Evolutionary conservation across 768 basidiomycete genomes (phyloP), one percentile per base, ranked within the genome.

Genomic region (Lactarius hengduanensis): DNA sequence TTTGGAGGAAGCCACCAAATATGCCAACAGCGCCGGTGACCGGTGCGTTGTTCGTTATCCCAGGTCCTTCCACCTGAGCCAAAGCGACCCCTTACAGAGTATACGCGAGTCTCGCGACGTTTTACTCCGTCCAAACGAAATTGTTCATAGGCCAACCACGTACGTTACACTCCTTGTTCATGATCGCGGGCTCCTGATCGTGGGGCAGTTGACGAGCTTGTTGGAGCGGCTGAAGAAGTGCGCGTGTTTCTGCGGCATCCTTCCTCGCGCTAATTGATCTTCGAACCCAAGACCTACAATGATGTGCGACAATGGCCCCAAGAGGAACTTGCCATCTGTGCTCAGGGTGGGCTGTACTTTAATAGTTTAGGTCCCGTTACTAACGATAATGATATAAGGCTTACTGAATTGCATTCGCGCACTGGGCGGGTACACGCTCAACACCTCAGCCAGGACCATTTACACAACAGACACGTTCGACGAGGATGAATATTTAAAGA

Each of bases 1-100:
- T 13, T 75, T 89, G 57, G 85, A 87, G 72, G 81, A 86, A 71
- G 86, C 87, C 10, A 76, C 87, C 34, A 85, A 86, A 72, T 85
- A 84, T 69, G 87, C 87, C 4, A 81, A 84, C 57, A 86, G 85
- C 68, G 84, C 87, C 10, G 88, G 88, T 16, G 88, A 91, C 71
- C 80, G 86, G 87, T 87, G 65, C 63, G 77, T 69, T 7, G 26
- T 9, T 26, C 36, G 16, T 9, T 36, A 13, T 15, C 13, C 13
- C 36, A 54, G n/a, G 15, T 20, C n/a, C 13, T 40, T 26, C 13
- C 47, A 40, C 34, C 36, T 47, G 64, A 20, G 64, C 38, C 61
- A 20, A 56, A 26, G 22, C 30, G 56, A 26, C 5, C 26, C 9
- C 63, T 55, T 43, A 15, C 62, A 89, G 89, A 18, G 79, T 87